phyloP scores from a whole-genome alignment of 805 yeast species.

The Pichia occidentalis region DNA sequence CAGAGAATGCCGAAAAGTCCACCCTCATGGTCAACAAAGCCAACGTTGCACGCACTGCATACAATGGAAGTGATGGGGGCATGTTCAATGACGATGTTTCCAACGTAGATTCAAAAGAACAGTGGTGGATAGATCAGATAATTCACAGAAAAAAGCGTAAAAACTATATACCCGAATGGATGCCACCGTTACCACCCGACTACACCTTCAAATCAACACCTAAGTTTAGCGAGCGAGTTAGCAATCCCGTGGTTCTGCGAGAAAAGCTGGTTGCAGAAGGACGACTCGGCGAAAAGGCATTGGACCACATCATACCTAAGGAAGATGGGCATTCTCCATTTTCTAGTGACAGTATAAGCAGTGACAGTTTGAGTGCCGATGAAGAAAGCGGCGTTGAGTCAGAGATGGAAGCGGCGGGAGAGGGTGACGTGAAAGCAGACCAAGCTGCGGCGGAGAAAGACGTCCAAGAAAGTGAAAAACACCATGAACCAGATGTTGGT shows the following conservation, averaged over 20 bases:
- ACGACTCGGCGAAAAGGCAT: slow-evolving; percentile 69
- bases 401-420: slow-evolving; percentile 1
- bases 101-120: background rate
- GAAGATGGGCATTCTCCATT: slow-evolving; percentile 4
- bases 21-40: slow-evolving; percentile 10
- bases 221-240: slow-evolving; percentile 49
- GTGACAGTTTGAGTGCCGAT: slow-evolving; percentile 13
- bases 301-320: slow-evolving; percentile 45
- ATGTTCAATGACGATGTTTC: slow-evolving; percentile 10
- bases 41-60: slow-evolving; percentile 2
- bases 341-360: slow-evolving; percentile 3
- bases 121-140: slow-evolving; percentile 15
- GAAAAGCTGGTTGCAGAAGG: slow-evolving; percentile 76
- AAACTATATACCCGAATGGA: slow-evolving; percentile 59
- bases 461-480: background rate
- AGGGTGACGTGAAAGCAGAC: background rate
- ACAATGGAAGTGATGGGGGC: slow-evolving; percentile 3
- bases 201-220: slow-evolving; percentile 84
- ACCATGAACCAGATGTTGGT: background rate
- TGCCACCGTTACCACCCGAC: slow-evolving; percentile 90
- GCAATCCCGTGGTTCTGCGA: slow-evolving; percentile 66
- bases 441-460: background rate
- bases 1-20: background rate
- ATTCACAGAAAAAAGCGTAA: slow-evolving; percentile 20
- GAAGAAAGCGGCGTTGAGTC: slow-evolving; percentile 2